Base-by-base conservation (phyloP, 2,329 filamentous ascomycete species). In the Talaromyces sp. region DNA sequence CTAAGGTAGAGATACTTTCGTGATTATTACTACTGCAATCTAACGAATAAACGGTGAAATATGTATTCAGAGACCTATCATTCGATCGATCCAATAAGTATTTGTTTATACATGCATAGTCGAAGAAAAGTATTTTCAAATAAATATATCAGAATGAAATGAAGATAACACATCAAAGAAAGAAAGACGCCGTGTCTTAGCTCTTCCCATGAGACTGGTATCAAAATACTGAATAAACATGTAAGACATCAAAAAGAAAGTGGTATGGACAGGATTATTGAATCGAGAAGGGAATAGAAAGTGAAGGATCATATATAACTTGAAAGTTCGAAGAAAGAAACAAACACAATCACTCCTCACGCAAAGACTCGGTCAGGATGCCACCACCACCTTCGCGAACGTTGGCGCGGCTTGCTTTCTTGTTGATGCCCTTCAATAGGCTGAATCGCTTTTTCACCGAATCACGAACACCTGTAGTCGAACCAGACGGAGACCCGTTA, bases 391-490 rank as follows among this genome's bases (percentile, higher is more conserved):
- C 61, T n/a, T 70, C 67, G 60, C 69, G 66, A 36, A 75, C 78
- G 69, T 77, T 81, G 59, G 67, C 76, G 70, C 84, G 86, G 68
- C 81, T 84, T 46, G 77, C 77, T 75, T 89, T 90, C 70, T 85
- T 87, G 31, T 88, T 86, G 53, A 91, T 80, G 8, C 70, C 70
- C 70, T 88, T 89, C 67, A 95, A 78, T 66, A 91, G 78, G 70
- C 89, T 94, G 63, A 95, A 79, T 67, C 91, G 78, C 76, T 91
- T 93, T 74, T 87, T 85, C 63, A 95, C 83, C 59, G 85, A 88
- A 36, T 82, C 83, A 54, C 82, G 82, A 67, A 72, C 68, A 22
- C 68, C 70, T 37, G 65, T 60, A 21, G 62, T 60, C 50, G 57
- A 63, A 54, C 62, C 59, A 19, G n/a, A 13, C 2, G 43, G n/a